Base-by-base conservation (phyloP, 495 filamentous ascomycete species). In the Aspergillus homomorphus region DNA sequence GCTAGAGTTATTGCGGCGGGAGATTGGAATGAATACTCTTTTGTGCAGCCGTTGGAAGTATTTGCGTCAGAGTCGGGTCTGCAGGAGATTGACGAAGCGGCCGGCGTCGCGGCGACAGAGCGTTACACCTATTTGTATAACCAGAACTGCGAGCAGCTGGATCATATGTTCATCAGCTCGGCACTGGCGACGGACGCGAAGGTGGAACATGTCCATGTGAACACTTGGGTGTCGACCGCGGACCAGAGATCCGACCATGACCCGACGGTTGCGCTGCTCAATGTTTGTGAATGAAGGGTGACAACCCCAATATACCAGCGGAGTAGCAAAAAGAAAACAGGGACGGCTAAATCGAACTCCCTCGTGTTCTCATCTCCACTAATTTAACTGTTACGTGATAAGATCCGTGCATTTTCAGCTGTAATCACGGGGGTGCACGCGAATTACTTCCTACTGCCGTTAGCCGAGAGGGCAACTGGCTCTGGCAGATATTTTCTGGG, bases 21-120 rank as follows among this genome's bases (percentile, higher is more conserved):
- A 12, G 84, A 87, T 63, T 88, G 82, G 66, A 87, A 88, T 75
- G 85, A 88, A 69, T 87, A 84, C 61, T 58, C 75, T 0, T 84
- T 82, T 59, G 82, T 79, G 12, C 41, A 64, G 65, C 82, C 84
- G 0, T 63, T 85, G 63, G 60, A 69, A 33, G 68, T 66, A 0
- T 84, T 85, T 59, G 59, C 6, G 0, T 14, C 43, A 1, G 57
- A 73, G 7, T 80, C 78, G 0, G 69, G 70, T 3, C 69, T 86
- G 30, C 58, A 60, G n/a, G 82, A 86, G 49, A 60, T 87, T 5
- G 84, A 87, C 57, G 80, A 72, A 10, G 79, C 77, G 16, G 69
- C 63, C 2, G 68, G 69, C 0, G 74, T 79, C 7, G 66, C 71
- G 14, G 51, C 64, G 0, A 61, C 66, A 45, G 84, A 88, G 73